A percentile compares a stretch with the other conserved stretches of the same genome.
Evolutionary conservation across 306 rosid species (phyloP).

Genomic region (Fagus crenata): DNA sequence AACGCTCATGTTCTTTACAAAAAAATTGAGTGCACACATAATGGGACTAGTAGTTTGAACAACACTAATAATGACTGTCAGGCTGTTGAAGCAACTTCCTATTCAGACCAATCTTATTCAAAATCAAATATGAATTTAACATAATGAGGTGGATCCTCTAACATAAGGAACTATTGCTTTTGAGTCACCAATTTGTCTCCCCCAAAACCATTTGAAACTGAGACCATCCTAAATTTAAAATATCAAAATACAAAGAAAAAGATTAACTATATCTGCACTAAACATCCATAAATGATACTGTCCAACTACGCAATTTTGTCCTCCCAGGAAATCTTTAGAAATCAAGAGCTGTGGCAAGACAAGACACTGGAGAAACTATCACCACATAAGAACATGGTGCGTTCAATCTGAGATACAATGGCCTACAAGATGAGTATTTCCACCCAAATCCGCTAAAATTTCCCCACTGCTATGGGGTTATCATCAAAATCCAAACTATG

Average conservation of each 20-base stretch:
- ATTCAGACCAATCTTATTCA: no score
- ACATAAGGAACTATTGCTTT: no score
- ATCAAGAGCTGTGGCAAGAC: slow-evolving; percentile 17
- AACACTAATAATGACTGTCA: no score
- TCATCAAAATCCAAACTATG: slow-evolving; percentile 18
- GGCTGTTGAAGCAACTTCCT: no score
- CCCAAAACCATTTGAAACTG: no score
- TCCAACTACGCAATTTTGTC: slow-evolving; percentile 1
- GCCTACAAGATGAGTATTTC: slow-evolving; percentile 29
- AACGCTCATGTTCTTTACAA: no score
- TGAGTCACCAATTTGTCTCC: no score
- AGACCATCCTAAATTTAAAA: background rate
- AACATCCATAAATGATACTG: background rate
- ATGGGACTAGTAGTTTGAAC: no score
- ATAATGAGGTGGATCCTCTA: no score
- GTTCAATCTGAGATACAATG: slow-evolving; percentile 10
- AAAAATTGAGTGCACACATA: no score
- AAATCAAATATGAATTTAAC: no score
- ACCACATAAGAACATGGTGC: slow-evolving; percentile 3
- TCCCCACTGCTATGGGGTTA: slow-evolving; percentile 8
- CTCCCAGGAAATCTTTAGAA: slow-evolving; percentile 28
- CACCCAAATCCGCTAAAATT: slow-evolving; percentile 10
- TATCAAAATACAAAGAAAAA: background rate
- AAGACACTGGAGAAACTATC: slow-evolving; percentile 11
- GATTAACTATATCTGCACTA: background rate